Conservation (phyloP, 352 stramenopile genomes). For the Phytophthora lateralis region DNA sequence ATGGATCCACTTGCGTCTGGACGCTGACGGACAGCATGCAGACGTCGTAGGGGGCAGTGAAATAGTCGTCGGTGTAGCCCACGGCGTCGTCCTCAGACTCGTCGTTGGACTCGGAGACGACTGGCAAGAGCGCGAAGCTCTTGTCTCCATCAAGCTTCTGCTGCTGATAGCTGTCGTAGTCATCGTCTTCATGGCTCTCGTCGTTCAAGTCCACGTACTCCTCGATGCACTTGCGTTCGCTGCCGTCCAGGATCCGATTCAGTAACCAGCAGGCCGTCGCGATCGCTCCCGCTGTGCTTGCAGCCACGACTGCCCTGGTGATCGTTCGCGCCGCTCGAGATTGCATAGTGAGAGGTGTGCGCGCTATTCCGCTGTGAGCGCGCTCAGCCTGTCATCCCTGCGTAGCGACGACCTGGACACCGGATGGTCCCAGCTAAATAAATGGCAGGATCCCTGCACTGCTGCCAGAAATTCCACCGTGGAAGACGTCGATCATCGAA, state of each 20-base stretch:
- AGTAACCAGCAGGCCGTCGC: conserved; percentile 29
- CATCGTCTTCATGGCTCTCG: background rate
- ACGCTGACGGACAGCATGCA: conserved; percentile 34
- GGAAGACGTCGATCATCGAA: conserved; percentile 4
- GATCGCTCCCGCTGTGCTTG: conserved; percentile 30
- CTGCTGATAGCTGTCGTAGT: conserved; percentile 5
- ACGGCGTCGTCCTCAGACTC: conserved; percentile 19
- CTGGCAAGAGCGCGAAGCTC: conserved; percentile 23
- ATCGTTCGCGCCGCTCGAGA: conserved; percentile 24
- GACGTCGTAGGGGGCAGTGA: conserved; percentile 31
- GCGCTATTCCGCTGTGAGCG: conserved; percentile 22
- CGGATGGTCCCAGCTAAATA: conserved; percentile 21
- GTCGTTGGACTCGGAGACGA: conserved; percentile 32
- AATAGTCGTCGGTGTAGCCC: conserved; percentile 34
- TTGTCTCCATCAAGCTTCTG: conserved; percentile 4
- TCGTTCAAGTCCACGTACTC: background rate
- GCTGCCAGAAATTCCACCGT: conserved; percentile 17
- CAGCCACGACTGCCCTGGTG: conserved; percentile 21
- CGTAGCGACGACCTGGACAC: background rate
- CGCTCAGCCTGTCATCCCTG: conserved; percentile 2
- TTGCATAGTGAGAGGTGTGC: conserved; percentile 27
- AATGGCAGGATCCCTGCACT: conserved; percentile 4
- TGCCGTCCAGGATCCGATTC: conserved; percentile 23
- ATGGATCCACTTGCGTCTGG: conserved; percentile 27
- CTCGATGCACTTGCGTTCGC: conserved; percentile 12